phyloP scores from a whole-genome alignment of 805 yeast genomes.

The Debaryomyces castellii region DNA sequence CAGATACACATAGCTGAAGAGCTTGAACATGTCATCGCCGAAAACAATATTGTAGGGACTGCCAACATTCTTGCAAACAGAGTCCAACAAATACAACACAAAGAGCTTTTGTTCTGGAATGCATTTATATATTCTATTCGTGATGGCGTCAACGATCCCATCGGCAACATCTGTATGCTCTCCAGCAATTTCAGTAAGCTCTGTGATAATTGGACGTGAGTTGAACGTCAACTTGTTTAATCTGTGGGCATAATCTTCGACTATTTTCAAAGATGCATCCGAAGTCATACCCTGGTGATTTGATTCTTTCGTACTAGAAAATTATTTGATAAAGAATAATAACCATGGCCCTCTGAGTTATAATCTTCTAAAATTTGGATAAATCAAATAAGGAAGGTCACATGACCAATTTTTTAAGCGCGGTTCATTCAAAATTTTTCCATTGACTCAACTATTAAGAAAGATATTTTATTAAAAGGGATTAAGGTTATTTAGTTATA shows the following conservation, averaged over 20 bases:
- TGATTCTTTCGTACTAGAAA: background rate
- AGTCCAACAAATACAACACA: slow-evolving; percentile 82
- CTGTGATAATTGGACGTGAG: slow-evolving; percentile 86
- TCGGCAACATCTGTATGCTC: slow-evolving; percentile 79
- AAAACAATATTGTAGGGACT: slow-evolving; percentile 83
- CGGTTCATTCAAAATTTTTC: slow-evolving; percentile 5
- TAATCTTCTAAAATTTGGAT: background rate
- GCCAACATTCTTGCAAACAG: slow-evolving; percentile 88
- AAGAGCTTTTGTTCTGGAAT: slow-evolving; percentile 83
- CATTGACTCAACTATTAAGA: background rate
- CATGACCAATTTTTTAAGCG: slow-evolving; percentile 4
- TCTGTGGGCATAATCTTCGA: slow-evolving; percentile 66
- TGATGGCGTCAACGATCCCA: slow-evolving; percentile 74
- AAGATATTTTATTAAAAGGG: background rate
- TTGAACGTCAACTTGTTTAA: slow-evolving; percentile 79
- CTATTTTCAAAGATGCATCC: slow-evolving; percentile 6
- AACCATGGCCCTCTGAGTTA: background rate
- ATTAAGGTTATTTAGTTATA: background rate
- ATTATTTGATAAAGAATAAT: background rate
- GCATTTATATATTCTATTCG: slow-evolving; percentile 68
- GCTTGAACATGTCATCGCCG: slow-evolving; percentile 63
- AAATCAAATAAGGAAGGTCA: slow-evolving; percentile 5
- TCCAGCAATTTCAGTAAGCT: slow-evolving; percentile 79
- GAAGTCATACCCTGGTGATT: slow-evolving; percentile 3
- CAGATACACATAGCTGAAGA: slow-evolving; percentile 77